Conservation (phyloP, 441 rosid species). For the Bocquillonia castaneifolia region DNA sequence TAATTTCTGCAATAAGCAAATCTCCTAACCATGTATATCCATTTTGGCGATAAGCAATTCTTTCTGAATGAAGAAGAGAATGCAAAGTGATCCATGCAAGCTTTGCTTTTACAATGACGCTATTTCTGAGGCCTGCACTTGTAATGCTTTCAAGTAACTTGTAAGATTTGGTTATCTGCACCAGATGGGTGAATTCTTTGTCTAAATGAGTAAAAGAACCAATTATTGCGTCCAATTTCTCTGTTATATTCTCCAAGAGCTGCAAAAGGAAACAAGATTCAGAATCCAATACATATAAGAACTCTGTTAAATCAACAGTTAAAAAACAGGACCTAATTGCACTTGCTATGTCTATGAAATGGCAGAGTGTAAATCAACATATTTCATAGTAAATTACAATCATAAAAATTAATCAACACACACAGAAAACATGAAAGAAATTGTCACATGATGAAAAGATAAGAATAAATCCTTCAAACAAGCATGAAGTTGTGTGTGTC, state of each 20-base stretch:
- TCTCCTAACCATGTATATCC: constrained; percentile 96
- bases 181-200: constrained; percentile 77
- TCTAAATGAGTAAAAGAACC: constrained; percentile 88
- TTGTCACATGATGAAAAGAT: not conserved
- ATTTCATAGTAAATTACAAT: not conserved
- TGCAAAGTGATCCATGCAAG: constrained; percentile 87
- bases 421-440: not conserved
- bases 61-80: constrained; percentile 95
- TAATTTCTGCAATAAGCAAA: constrained; percentile 88
- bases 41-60: constrained; percentile 73
- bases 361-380: not conserved
- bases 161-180: constrained; percentile 70
- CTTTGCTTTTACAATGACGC: constrained; percentile 50
- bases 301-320: not conserved
- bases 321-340: not conserved
- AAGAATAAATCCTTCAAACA: not conserved
- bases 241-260: constrained; percentile 81
- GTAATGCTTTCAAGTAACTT: constrained; percentile 58
- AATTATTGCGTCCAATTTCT: constrained; percentile 73
- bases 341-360: not conserved
- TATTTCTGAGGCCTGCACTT: constrained; percentile 37
- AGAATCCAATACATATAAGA: constrained; percentile 10
- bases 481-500: not conserved
- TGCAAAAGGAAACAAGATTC: constrained; percentile 35
- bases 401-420: not conserved